Evolutionary conservation across 2,329 filamentous ascomycete genomes (phyloP).

Genomic region (Rutstroemia sp.): DNA sequence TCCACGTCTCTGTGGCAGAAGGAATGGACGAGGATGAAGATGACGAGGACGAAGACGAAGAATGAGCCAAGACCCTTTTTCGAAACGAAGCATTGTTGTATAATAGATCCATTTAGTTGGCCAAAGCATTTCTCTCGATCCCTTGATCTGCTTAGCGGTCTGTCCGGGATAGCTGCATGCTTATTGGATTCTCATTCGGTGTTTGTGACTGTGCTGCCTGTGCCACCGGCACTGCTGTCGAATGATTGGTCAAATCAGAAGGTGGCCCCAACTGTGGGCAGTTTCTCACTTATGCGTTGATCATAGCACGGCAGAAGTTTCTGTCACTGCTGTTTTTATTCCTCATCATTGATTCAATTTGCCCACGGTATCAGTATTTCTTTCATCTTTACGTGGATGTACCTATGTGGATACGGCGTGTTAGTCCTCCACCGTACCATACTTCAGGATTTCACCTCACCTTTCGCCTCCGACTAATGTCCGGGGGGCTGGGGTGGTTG

Average conservation of each 20-base stretch:
- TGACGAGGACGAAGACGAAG: conserved; percentile 50
- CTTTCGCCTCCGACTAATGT: conserved; percentile 8
- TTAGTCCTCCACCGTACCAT: background rate
- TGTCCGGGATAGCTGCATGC: conserved; percentile 13
- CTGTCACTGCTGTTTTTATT: conserved; percentile 15
- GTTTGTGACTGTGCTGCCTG: conserved; percentile 25
- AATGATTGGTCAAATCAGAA: conserved; percentile 9
- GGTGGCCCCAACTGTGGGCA: conserved; percentile 7
- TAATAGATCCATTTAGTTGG: conserved; percentile 27
- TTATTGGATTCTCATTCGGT: conserved; percentile 19
- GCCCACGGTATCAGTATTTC: background rate
- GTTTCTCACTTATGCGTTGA: conserved; percentile 15
- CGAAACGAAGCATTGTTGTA: conserved; percentile 24
- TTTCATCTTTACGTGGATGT: background rate
- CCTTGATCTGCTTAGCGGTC: conserved; percentile 12
- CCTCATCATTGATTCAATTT: conserved; percentile 6
- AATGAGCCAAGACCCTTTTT: conserved; percentile 17
- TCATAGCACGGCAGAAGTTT: conserved; percentile 19
- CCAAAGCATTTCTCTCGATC: conserved; percentile 13
- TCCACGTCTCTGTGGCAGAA: conserved; percentile 78
- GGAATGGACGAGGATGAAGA: conserved; percentile 93
- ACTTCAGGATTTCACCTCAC: conserved; percentile 4
- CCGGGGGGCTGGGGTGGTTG: conserved; percentile 7
- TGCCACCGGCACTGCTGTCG: conserved; percentile 19
- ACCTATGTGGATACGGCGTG: background rate